These are phyloP conservation scores for Pythium plurisporium DNA, from an alignment of 352 stramenopile genomes.

Conservation along the genomic window DNA sequence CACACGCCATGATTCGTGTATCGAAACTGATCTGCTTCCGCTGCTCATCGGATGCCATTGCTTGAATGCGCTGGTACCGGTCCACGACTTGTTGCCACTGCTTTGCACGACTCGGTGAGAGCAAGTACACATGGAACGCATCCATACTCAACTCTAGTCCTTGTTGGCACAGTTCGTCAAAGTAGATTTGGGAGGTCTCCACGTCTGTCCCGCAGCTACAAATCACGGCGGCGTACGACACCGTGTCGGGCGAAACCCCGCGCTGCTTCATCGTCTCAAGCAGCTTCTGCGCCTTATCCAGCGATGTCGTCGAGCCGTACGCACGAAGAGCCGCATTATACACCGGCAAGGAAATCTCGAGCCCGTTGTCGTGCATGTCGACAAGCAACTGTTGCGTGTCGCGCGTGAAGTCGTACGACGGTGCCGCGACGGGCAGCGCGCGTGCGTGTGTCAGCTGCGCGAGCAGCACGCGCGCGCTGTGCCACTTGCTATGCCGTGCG, in stretches of 20 bases:
- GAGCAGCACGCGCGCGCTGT: conserved; percentile 45
- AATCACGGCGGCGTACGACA: conserved; percentile 52
- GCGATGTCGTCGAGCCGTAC: conserved; percentile 36
- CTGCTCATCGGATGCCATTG: neutral
- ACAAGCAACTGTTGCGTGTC: conserved; percentile 43
- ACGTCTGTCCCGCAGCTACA: conserved; percentile 43
- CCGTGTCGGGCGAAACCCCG: conserved; percentile 39
- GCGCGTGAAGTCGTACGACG: conserved; percentile 42
- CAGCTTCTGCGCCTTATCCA: conserved; percentile 35
- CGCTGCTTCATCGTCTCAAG: conserved; percentile 38
- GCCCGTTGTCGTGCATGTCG: conserved; percentile 37
- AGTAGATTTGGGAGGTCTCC: conserved; percentile 38
- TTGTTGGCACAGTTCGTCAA: conserved; percentile 32
- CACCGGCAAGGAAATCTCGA: conserved; percentile 35
- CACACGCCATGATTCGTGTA: conserved; percentile 49
- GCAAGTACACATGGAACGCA: conserved; percentile 28
- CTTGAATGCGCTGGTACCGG: conserved; percentile 25
- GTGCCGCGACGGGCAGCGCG: conserved; percentile 27
- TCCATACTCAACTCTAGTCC: conserved; percentile 22
- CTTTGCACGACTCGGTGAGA: conserved; percentile 31
- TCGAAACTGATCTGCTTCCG: conserved; percentile 39
- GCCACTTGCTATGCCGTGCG: conserved; percentile 47
- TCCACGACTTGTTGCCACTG: conserved; percentile 39
- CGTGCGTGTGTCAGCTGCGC: conserved; percentile 41
- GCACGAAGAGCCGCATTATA: conserved; percentile 70